Evolutionary conservation across 805 yeast genomes (phyloP).

Genomic region (Ogataea neopini): DNA sequence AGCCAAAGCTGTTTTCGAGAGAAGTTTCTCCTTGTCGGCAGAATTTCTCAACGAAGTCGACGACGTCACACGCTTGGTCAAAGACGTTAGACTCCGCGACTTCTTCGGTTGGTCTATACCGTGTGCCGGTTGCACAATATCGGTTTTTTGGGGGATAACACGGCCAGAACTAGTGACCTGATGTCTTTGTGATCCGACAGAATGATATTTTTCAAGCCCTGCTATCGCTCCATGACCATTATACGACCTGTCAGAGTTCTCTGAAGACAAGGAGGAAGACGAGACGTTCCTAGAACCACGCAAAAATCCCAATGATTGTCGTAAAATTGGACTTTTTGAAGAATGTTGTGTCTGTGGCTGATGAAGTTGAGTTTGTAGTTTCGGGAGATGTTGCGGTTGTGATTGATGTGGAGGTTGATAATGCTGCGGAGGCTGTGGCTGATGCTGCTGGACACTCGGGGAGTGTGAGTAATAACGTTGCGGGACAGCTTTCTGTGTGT

Average conservation of each 20-base stretch:
- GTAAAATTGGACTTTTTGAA: slow-evolving; percentile 37
- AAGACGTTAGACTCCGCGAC: slow-evolving; percentile 48
- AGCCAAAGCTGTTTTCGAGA: slow-evolving; percentile 48
- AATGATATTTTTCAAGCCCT: slow-evolving; percentile 37
- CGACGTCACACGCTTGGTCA: slow-evolving; percentile 41
- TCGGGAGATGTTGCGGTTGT: slow-evolving; percentile 9
- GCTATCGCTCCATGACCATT: slow-evolving; percentile 6
- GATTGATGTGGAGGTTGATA: slow-evolving; percentile 8
- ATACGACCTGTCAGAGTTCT: slow-evolving; percentile 12
- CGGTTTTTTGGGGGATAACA: slow-evolving; percentile 47
- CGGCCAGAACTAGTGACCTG: slow-evolving; percentile 45
- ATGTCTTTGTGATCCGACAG: slow-evolving; percentile 31
- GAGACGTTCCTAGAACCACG: slow-evolving; percentile 32
- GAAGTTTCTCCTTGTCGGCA: slow-evolving; percentile 33
- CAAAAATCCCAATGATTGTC: slow-evolving; percentile 40
- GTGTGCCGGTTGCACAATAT: slow-evolving; percentile 27
- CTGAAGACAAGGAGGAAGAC: slow-evolving; percentile 25
- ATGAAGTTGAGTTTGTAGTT: slow-evolving; percentile 3
- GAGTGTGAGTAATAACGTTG: slow-evolving; percentile 18
- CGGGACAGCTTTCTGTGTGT: slow-evolving; percentile 28
- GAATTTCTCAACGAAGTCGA: slow-evolving; percentile 33
- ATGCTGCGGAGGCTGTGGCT: slow-evolving; percentile 8
- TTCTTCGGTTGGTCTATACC: slow-evolving; percentile 38
- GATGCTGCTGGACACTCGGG: slow-evolving; percentile 7
- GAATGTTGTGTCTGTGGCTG: slow-evolving; percentile 10